phyloP scores from a whole-genome alignment of 257 asterid genomes.

The Fraxinus cuspidata region DNA sequence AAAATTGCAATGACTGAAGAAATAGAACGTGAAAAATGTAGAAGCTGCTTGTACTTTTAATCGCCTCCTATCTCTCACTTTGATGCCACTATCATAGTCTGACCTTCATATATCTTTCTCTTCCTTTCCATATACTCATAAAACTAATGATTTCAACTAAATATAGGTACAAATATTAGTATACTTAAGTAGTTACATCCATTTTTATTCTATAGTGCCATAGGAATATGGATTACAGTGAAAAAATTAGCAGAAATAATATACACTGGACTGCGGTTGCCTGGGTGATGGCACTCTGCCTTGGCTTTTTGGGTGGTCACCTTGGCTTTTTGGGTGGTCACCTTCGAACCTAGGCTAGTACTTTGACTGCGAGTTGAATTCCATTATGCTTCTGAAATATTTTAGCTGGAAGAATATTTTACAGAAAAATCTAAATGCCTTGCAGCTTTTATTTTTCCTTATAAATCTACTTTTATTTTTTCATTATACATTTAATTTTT shows the following conservation, averaged over 20 bases:
- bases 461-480: not conserved
- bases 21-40: not conserved
- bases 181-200: not conserved
- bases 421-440: not conserved
- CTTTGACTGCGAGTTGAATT: not conserved
- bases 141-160: not conserved
- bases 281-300: not conserved
- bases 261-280: not conserved
- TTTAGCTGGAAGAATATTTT: constrained; percentile 5
- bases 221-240: not conserved
- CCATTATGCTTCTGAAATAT: not conserved
- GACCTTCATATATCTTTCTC: not conserved
- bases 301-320: constrained; percentile 8
- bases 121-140: not conserved
- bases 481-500: not conserved
- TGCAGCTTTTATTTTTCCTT: not conserved
- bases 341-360: not conserved
- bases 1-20: not conserved
- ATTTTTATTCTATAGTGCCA: not conserved
- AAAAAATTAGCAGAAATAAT: not conserved
- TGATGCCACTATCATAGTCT: not conserved
- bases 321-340: constrained; percentile 1
- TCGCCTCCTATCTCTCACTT: not conserved
- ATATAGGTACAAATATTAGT: not conserved
- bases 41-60: not conserved